Evolutionary conservation across 2,329 filamentous ascomycete species (phyloP), one percentile per base, ranked within the genome.

Genomic region (Periconia macrospinosa): DNA sequence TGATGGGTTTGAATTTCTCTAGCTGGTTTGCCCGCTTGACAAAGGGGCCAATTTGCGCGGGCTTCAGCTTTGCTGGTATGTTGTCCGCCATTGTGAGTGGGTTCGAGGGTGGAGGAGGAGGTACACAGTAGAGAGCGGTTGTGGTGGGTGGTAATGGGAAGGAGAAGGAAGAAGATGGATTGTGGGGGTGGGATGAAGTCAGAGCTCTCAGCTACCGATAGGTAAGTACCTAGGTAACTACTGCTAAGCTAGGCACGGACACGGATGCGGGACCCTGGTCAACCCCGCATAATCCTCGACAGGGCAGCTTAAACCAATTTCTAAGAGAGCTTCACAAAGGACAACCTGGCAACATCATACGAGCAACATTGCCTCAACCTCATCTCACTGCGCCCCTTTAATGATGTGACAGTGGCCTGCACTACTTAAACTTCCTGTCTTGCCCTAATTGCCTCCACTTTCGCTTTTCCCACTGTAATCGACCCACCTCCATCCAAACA

Each of bases 11-110:
- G 68, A 87, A 85, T 54, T 83, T 71, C 72, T 93, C 89, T 46
- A 99, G 84, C 78, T 99, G 93, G 35, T 85, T 83, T 33, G 91
- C 93, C 67, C 93, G 86, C 50, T 87, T 83, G 57, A 92, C 87
- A 74, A 95, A 97, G 56, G 91, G 90, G 61, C 86, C 86, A 68
- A 96, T 86, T 71, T 96, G 92, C 55, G 90, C 87, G 52, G 87
- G 80, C 77, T 89, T 92, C 66, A 99, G 82, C 68, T 84, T 84
- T 33, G 83, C 79, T 15, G 91, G 91, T 52, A 93, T 79, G 52
- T 80, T 79, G 65, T 84, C 82, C 47, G 90, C 85, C 92, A 96
- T 96, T 59, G 37, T 52, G 47, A 23, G 27, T 7, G 17, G 23
- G 19, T 30, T 49, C 14, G 30, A 44, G 37, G 33, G 41, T 44